phyloP scores from a whole-genome alignment of 345 rosid genomes.

The Brassica nigra region DNA sequence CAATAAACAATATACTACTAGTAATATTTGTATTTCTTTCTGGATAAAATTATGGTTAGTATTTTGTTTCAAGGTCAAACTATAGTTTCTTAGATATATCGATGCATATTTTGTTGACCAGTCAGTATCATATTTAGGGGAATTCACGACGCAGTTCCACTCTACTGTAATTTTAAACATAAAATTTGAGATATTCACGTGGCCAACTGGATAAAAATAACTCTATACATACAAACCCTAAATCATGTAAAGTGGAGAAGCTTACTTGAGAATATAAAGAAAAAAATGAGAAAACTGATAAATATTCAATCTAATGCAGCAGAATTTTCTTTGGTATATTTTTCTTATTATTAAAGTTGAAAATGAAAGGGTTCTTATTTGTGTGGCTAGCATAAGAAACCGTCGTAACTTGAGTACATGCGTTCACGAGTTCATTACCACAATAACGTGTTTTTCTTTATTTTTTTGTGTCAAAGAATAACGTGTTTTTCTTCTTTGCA shows the following conservation, averaged over 20 bases:
- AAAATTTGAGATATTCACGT: background rate
- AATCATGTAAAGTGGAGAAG: background rate
- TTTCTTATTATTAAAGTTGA: background rate
- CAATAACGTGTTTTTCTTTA: constrained; percentile 28
- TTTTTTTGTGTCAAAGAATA: background rate
- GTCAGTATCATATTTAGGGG: background rate
- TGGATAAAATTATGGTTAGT: background rate
- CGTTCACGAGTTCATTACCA: constrained; percentile 16
- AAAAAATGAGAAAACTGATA: background rate
- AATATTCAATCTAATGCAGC: background rate
- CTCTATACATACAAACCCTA: background rate
- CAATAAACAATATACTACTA: background rate
- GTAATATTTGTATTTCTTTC: background rate
- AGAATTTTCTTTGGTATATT: background rate
- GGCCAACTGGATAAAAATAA: background rate
- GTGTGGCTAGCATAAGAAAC: constrained; percentile 12
- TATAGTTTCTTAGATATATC: background rate
- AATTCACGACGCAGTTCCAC: background rate
- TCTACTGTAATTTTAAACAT: background rate
- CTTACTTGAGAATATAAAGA: background rate
- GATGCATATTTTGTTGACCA: constrained; percentile 4
- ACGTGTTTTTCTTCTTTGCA: constrained; percentile 25
- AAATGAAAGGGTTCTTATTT: constrained; percentile 10
- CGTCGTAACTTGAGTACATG: background rate
- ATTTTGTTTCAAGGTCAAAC: background rate